Percentiles rank a stretch among this genome's conserved stretches.
phyloP scores from a whole-genome alignment of 352 stramenopile genomes.

The Phytophthora vignae region DNA sequence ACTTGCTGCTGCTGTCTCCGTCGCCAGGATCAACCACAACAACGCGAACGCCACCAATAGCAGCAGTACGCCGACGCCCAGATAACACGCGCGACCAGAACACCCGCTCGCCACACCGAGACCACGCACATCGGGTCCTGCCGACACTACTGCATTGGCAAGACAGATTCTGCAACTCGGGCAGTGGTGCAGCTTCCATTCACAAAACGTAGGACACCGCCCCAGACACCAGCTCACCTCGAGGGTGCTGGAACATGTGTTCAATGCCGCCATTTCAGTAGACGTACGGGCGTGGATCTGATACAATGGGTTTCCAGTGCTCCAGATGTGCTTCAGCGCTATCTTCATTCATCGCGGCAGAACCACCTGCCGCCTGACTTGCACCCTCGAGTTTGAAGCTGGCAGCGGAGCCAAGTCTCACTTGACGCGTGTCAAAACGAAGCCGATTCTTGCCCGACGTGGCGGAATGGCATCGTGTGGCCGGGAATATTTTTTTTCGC shows the following conservation, averaged over 20 bases:
- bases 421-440: constrained; percentile 10
- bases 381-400: neutral
- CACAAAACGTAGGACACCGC: neutral
- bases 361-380: constrained; percentile 14
- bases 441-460: constrained; percentile 12
- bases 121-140: too few relatives aligned
- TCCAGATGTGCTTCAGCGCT: constrained; percentile 23
- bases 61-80: too few relatives aligned
- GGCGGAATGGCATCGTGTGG: neutral
- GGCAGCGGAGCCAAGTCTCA: constrained; percentile 10
- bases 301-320: constrained; percentile 19
- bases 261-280: constrained; percentile 7
- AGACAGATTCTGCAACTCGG: too few relatives aligned
- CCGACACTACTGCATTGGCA: too few relatives aligned
- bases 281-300: constrained; percentile 16
- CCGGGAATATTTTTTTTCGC: constrained; percentile 11
- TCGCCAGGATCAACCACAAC: too few relatives aligned
- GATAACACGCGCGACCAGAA: too few relatives aligned
- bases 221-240: neutral
- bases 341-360: constrained; percentile 18
- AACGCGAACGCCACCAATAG: too few relatives aligned
- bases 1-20: too few relatives aligned
- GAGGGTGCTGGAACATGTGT: neutral
- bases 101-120: too few relatives aligned
- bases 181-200: neutral